Evolutionary conservation across 257 asterid genomes (phyloP).

Genomic region (Capsicum chinense): DNA sequence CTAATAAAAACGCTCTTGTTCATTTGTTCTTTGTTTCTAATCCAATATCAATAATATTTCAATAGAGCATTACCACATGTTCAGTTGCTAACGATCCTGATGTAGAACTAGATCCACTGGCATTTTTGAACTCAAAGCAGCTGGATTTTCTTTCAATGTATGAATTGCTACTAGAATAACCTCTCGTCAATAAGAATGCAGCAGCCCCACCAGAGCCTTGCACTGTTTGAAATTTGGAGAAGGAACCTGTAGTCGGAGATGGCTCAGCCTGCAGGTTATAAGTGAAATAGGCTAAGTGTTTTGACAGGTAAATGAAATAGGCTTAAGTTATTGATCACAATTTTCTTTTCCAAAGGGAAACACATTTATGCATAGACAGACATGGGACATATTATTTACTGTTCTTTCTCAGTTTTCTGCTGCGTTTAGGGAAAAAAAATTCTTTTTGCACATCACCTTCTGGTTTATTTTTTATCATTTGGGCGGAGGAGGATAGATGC

Average conservation of each 20-base stretch:
- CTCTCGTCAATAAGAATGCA: constrained; percentile 37
- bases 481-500: constrained; percentile 20
- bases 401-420: constrained; percentile 1
- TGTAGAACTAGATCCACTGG: constrained; percentile 59
- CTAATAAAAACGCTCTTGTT: background rate
- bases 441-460: background rate
- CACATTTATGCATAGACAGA: background rate
- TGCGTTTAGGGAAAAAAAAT: background rate
- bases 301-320: constrained; percentile 23
- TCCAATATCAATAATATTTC: constrained; percentile 17
- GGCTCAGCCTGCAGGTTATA: constrained; percentile 78
- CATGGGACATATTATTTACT: background rate
- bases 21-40: constrained; percentile 1
- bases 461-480: constrained; percentile 1
- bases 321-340: constrained; percentile 10
- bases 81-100: constrained; percentile 59
- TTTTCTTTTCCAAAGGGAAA: constrained; percentile 2
- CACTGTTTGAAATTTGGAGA: constrained; percentile 71
- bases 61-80: constrained; percentile 50
- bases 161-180: constrained; percentile 39
- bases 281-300: constrained; percentile 16
- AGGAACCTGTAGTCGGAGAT: constrained; percentile 97
- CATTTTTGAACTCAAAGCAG: constrained; percentile 85
- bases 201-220: constrained; percentile 64
- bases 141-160: constrained; percentile 47